Evolutionary conservation across 1,139 yeast genomes (phyloP), one percentile per base, ranked within the genome.

Genomic region (Nakaseomyces bracarensis): DNA sequence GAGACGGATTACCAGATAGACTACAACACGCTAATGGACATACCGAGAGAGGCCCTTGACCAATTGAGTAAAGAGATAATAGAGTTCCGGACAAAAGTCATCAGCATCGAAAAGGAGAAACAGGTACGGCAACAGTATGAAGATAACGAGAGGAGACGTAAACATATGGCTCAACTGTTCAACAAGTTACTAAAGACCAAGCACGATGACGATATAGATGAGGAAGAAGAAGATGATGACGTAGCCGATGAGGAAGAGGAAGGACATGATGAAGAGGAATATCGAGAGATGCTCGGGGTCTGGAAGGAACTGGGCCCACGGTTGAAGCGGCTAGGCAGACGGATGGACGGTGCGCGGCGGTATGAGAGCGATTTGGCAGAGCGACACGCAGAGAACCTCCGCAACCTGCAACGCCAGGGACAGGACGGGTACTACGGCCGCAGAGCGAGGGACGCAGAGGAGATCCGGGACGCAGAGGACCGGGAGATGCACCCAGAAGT

Each of bases 1-100:
- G 25, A 31, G 15, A 42, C 44, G 20, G 65, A 65, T 14, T 81
- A 82, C 53, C 68, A 71, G 43, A 75, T 82, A 18, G 85, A 82
- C 55, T 66, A 72, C 16, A 66, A 67, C 45, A 86, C 81, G 49
- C 59, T 82, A 45, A 66, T 72, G 13, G 89, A 79, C 52, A 73
- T 82, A 5, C 87, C 89, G 2, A 64, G 66, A 27, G 72, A 74
- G 34, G 67, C 76, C 64, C 63, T 76, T 38, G 80, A 77, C n/a
- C 69, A 67, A 27, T 72, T 81, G 27, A 72, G 72, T 35, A 70
- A 71, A 45, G 82, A 78, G 48, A 75, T 82, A 43, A 67, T 78
- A 40, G 74, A 72, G 48, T 82, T 82, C 55, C 64, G 91, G 52
- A 69, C 82, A 9, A 72, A 71, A 41, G 83, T 80, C 25, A 59